These are phyloP conservation scores for Eucalyptus pauciflora DNA, from an alignment of 345 rosid species.

Conservation along the genomic window DNA sequence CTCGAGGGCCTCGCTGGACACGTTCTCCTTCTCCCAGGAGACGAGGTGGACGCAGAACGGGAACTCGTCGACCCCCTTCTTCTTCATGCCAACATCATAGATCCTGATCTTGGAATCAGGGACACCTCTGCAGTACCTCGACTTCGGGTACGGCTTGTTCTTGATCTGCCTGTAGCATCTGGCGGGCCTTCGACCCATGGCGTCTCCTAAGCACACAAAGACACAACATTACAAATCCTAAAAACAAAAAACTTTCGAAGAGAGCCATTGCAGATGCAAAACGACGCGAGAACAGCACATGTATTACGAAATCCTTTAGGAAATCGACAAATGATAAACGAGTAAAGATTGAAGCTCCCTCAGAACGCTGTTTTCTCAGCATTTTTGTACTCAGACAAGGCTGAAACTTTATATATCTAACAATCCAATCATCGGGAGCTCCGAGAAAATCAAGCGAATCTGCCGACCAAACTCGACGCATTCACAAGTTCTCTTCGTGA, in stretches of 20 bases:
- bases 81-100: conserved; percentile 9
- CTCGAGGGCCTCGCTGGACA: conserved; percentile 7
- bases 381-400: not conserved
- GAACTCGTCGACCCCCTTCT: conserved; percentile 7
- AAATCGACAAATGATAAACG: not conserved
- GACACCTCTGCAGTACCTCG: conserved; percentile 10
- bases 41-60: conserved; percentile 2
- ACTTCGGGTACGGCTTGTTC: conserved; percentile 11
- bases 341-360: not conserved
- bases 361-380: not conserved
- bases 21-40: conserved; percentile 8
- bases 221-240: not conserved
- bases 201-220: not conserved
- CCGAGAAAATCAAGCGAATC: not conserved
- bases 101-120: conserved; percentile 14
- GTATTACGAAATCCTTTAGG: not conserved
- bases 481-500: not conserved
- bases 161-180: conserved; percentile 5
- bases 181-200: not conserved
- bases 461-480: not conserved
- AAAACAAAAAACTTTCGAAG: not conserved
- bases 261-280: not conserved
- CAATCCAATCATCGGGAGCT: not conserved
- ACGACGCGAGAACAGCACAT: not conserved
- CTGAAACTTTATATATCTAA: not conserved